Conservation (phyloP, 1,284 basidiomycete genomes). For the Cerioporus squamosus region DNA sequence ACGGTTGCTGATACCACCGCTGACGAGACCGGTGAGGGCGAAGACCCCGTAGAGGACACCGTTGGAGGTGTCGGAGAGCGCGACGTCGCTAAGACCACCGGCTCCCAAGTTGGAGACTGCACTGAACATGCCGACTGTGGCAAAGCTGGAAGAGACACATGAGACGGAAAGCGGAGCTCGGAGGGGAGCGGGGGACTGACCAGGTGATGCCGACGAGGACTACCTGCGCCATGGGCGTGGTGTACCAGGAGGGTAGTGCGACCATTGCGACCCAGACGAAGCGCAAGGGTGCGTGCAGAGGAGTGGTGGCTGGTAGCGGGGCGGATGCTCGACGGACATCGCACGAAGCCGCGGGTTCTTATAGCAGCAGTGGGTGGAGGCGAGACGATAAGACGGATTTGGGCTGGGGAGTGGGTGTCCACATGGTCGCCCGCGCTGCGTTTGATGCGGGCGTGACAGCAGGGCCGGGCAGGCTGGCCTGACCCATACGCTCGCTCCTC, state of each 20-base stretch:
- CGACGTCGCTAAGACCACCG: constrained; percentile 47
- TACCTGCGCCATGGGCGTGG: constrained; percentile 46
- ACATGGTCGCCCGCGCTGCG: constrained; percentile 21
- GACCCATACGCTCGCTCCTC: neutral
- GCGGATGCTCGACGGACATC: constrained; percentile 12
- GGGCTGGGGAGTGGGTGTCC: constrained; percentile 3
- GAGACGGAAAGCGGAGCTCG: constrained; percentile 7
- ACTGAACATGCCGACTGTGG: constrained; percentile 55
- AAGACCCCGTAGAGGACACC: constrained; percentile 51
- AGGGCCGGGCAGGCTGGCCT: too few species aligned
- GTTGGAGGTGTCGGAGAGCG: constrained; percentile 46
- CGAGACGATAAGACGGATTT: constrained; percentile 26
- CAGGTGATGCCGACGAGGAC: constrained; percentile 47
- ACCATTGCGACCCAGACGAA: constrained; percentile 21
- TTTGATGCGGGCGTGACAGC: constrained; percentile 18
- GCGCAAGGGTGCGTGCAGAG: neutral
- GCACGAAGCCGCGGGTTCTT: constrained; percentile 1
- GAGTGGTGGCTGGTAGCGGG: constrained; percentile 7
- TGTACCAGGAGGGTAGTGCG: constrained; percentile 36
- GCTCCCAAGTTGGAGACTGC: constrained; percentile 52
- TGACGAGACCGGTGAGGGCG: constrained; percentile 49
- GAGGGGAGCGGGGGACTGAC: constrained; percentile 31
- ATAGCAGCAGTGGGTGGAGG: constrained; percentile 9
- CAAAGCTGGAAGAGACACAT: constrained; percentile 32
- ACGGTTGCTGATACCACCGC: constrained; percentile 53